phyloP scores from a whole-genome alignment of 768 basidiomycete genomes.

The Hypholoma sublateritium region DNA sequence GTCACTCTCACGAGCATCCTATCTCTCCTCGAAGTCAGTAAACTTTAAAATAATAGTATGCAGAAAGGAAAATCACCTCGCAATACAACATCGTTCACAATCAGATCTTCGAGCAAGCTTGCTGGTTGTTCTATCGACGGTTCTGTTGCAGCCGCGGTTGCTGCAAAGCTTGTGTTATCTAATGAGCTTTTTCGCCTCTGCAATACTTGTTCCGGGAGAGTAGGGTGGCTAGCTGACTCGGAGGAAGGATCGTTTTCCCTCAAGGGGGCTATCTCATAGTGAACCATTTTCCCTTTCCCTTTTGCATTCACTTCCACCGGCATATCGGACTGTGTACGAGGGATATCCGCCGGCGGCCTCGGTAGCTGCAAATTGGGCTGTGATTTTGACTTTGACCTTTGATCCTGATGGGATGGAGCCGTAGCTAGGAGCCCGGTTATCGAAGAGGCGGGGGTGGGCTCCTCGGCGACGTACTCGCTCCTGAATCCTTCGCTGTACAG shows the following conservation, averaged over 20 bases:
- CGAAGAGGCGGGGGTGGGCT: constrained; percentile 1
- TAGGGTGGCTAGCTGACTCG: constrained; percentile 28
- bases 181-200: constrained; percentile 55
- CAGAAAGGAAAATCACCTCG: constrained; percentile 52
- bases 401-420: background rate
- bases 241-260: background rate
- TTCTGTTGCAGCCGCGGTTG: constrained; percentile 47
- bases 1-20: constrained; percentile 85
- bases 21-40: constrained; percentile 49
- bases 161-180: constrained; percentile 54
- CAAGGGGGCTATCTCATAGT: constrained; percentile 31
- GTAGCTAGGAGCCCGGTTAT: background rate
- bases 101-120: constrained; percentile 17
- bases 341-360: background rate
- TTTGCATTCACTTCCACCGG: constrained; percentile 11
- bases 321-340: background rate
- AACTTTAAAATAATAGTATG: constrained; percentile 1
- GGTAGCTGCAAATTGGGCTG: constrained; percentile 1
- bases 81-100: constrained; percentile 61
- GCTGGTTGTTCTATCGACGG: background rate
- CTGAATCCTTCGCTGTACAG: background rate
- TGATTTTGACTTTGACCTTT: constrained; percentile 3
- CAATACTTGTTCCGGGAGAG: constrained; percentile 65
- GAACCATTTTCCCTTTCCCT: constrained; percentile 36
- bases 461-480: background rate